Evolutionary conservation across 257 asterid genomes (phyloP).

Genomic region (Scutellaria baicalensis): DNA sequence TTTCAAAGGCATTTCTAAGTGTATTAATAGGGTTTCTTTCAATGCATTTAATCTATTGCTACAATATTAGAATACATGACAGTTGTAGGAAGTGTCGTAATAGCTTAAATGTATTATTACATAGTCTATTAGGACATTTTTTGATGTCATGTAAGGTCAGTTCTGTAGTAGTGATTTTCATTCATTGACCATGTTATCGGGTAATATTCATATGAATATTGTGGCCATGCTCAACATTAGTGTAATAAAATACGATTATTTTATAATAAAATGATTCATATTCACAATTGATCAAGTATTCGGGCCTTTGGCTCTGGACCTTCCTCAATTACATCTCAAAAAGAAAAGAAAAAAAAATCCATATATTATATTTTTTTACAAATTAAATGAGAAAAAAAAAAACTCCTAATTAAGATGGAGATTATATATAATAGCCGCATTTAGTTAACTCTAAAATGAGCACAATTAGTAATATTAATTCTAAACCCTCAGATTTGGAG

Average conservation of each 20-base stretch:
- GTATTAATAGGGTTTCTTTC: too few species aligned
- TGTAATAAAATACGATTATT: background rate
- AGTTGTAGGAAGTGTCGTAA: too few species aligned
- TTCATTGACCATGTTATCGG: too few species aligned
- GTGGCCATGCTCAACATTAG: background rate
- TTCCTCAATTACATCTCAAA: background rate
- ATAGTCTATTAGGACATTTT: too few species aligned
- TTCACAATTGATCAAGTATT: background rate
- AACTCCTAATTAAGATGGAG: conserved; percentile 17
- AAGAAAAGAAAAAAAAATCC: background rate
- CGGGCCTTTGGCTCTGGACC: background rate
- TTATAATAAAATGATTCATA: background rate
- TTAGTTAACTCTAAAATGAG: background rate
- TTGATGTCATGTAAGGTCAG: too few species aligned
- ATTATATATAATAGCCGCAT: background rate
- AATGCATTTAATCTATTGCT: too few species aligned
- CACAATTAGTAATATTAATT: background rate
- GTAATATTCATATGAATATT: too few species aligned
- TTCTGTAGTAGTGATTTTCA: too few species aligned
- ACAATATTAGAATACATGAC: too few species aligned
- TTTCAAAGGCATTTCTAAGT: too few species aligned
- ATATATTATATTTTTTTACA: background rate
- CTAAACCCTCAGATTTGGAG: conserved; percentile 25
- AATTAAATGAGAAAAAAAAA: conserved; percentile 16
- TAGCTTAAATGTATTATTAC: too few species aligned